Percentiles rank a stretch among this genome's conserved stretches.
Conservation (phyloP, 139 green algal species). For the Desmodesmus armatus region DNA sequence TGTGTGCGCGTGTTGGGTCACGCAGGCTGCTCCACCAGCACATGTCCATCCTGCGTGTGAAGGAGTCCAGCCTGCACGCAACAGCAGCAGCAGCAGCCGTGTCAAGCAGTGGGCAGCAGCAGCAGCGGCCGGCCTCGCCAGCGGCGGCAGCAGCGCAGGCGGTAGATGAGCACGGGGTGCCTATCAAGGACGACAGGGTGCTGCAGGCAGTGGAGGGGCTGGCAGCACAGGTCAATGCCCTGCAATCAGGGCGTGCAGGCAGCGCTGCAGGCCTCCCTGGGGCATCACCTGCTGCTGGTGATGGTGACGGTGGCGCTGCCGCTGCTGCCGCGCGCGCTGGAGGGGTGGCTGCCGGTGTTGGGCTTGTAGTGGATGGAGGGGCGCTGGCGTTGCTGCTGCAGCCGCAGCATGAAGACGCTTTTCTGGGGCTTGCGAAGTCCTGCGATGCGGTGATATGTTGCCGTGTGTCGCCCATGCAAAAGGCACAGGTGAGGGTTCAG, state of each 20-base stretch:
- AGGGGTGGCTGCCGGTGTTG: constrained; percentile 15
- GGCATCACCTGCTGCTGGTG: not conserved
- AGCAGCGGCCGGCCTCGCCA: not conserved
- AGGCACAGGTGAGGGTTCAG: constrained; percentile 55
- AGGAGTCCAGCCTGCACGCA: constrained; percentile 22
- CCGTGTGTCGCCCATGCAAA: constrained; percentile 69
- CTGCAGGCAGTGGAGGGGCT: not conserved
- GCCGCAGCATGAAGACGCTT: constrained; percentile 46
- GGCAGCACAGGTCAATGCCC: not conserved
- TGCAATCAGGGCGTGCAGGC: not conserved
- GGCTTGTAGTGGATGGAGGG: constrained; percentile 43
- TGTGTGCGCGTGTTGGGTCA: not conserved
- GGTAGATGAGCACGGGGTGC: constrained; percentile 51
- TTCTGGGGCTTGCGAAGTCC: constrained; percentile 56
- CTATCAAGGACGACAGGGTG: not conserved
- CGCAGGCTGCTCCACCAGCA: constrained; percentile 24
- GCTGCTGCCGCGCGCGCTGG: not conserved
- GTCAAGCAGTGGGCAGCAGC: not conserved
- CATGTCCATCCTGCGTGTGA: constrained; percentile 23
- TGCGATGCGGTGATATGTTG: constrained; percentile 81
- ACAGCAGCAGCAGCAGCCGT: constrained; percentile 5
- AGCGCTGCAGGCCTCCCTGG: not conserved
- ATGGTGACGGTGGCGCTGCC: not conserved
- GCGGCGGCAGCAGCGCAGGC: constrained; percentile 16
- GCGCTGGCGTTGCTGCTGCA: constrained; percentile 34